These are phyloP conservation scores for Lentinula aciculospora DNA, from an alignment of 768 basidiomycete genomes.

Conservation along the genomic window DNA sequence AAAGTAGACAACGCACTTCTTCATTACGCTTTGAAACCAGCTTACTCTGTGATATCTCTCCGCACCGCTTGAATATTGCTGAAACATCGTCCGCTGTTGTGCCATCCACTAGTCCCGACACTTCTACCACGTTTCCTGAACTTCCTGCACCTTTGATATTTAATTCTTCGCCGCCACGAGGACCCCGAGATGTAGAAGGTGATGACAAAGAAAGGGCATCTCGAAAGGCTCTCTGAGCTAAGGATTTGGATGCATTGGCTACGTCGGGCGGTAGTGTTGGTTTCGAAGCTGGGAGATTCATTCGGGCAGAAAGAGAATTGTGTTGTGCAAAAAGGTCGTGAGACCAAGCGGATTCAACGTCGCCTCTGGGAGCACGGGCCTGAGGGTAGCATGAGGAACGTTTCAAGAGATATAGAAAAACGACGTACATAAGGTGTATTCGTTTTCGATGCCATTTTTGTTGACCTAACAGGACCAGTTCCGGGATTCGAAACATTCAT, in stretches of 20 bases:
- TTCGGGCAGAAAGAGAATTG: slow-evolving; percentile 56
- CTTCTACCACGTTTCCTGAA: slow-evolving; percentile 65
- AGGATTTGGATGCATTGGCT: slow-evolving; percentile 36
- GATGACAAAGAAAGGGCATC: slow-evolving; percentile 40
- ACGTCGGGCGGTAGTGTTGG: slow-evolving; percentile 24
- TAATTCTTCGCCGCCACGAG: slow-evolving; percentile 22
- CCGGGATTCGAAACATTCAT: slow-evolving; percentile 35
- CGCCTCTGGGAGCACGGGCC: slow-evolving; percentile 59
- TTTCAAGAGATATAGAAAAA: slow-evolving; percentile 13
- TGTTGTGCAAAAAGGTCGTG: slow-evolving; percentile 65
- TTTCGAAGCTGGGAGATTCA: slow-evolving; percentile 40
- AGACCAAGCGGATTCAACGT: slow-evolving; percentile 61
- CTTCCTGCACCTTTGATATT: slow-evolving; percentile 66
- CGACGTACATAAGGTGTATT: slow-evolving; percentile 51
- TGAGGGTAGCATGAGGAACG: slow-evolving; percentile 29
- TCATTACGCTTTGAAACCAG: slow-evolving; percentile 16
- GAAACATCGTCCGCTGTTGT: slow-evolving; percentile 82
- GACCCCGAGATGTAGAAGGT: slow-evolving; percentile 17
- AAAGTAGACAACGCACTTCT: slow-evolving; percentile 6
- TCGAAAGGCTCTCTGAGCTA: slow-evolving; percentile 57
- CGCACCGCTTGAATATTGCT: slow-evolving; percentile 82
- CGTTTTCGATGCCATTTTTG: slow-evolving; percentile 31
- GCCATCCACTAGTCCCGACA: slow-evolving; percentile 66
- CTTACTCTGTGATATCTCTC: slow-evolving; percentile 42
- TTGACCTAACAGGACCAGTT: slow-evolving; percentile 41